Evolutionary conservation across 192 early-diverging fungal species (phyloP).

Genomic region (Chytriomyces sp.): DNA sequence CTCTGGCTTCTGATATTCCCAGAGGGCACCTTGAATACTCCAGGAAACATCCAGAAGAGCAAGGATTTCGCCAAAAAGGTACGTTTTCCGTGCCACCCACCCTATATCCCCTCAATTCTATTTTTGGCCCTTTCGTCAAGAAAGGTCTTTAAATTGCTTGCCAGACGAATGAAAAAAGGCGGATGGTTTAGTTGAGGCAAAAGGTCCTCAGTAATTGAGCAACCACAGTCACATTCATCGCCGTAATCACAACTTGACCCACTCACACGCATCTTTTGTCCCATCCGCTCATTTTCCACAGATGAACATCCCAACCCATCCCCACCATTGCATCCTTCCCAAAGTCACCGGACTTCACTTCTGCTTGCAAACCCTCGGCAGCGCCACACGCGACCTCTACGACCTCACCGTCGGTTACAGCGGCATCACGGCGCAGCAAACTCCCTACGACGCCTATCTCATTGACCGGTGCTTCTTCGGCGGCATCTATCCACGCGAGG

Average conservation of each 20-base stretch:
- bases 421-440: conserved; percentile 63
- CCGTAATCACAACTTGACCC: background rate
- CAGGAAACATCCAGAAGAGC: conserved; percentile 69
- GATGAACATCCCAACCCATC: conserved; percentile 40
- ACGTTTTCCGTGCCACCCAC: no score
- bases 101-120: no score
- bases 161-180: no score
- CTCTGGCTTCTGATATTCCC: conserved; percentile 94
- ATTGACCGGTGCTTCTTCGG: conserved; percentile 75
- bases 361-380: conserved; percentile 66
- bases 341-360: conserved; percentile 80
- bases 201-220: no score
- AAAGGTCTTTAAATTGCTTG: no score
- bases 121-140: no score
- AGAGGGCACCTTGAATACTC: conserved; percentile 90
- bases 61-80: conserved; percentile 68
- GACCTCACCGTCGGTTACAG: conserved; percentile 91
- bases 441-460: conserved; percentile 84
- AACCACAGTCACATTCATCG: background rate
- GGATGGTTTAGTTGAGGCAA: no score
- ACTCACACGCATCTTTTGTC: no score
- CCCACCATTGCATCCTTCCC: conserved; percentile 77
- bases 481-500: conserved; percentile 68
- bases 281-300: background rate
- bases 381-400: conserved; percentile 72